phyloP scores from a whole-genome alignment of 257 asterid genomes.

The Gentiana macrophylla region DNA sequence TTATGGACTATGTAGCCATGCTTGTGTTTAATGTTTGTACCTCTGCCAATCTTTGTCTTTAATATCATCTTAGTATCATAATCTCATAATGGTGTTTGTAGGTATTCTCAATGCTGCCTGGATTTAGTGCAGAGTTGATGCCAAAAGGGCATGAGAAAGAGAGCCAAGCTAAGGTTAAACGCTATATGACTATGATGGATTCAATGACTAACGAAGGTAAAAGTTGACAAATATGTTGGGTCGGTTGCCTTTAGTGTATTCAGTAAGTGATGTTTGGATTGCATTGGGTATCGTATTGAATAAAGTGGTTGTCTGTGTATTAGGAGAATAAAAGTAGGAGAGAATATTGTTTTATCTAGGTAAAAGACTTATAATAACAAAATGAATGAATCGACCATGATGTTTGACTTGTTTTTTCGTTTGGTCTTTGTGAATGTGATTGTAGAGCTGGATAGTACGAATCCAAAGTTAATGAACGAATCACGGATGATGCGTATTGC shows the following conservation, averaged over 20 bases:
- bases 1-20: neutral
- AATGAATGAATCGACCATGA: no score
- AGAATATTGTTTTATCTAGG: no score
- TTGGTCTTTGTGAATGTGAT: no score
- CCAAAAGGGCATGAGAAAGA: slow-evolving; percentile 91
- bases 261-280: neutral
- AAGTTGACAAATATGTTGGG: slow-evolving; percentile 8
- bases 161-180: slow-evolving; percentile 81
- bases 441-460: slow-evolving; percentile 89
- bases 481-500: slow-evolving; percentile 81
- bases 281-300: no score
- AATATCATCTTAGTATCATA: no score
- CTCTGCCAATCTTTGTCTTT: neutral
- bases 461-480: slow-evolving; percentile 75
- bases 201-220: slow-evolving; percentile 93
- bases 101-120: slow-evolving; percentile 98
- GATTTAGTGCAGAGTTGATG: slow-evolving; percentile 87
- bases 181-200: slow-evolving; percentile 98
- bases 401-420: no score
- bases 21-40: neutral
- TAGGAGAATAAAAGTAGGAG: no score
- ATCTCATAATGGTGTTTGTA: slow-evolving; percentile 12
- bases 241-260: neutral
- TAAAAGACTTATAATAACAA: no score
- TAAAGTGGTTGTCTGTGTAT: no score